Evolutionary conservation across 2,329 filamentous ascomycete species (phyloP).

Genomic region (Echinosphaeria canescens): DNA sequence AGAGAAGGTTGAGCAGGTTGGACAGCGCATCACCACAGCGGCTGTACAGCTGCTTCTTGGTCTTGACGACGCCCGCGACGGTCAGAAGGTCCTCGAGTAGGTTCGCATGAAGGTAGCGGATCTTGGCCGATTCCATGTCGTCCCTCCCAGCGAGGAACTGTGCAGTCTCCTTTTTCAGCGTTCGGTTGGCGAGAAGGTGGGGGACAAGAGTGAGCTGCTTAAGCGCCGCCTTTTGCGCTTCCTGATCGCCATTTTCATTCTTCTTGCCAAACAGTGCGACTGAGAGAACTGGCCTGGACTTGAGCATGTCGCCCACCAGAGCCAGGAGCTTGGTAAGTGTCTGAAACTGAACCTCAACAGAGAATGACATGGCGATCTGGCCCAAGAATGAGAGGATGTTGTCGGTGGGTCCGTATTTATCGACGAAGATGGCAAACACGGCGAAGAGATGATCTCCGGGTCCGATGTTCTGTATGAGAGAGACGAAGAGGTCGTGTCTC

Average conservation of each 20-base stretch:
- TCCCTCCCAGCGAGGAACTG: conserved; percentile 31
- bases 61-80: conserved; percentile 42
- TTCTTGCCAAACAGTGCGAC: conserved; percentile 44
- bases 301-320: conserved; percentile 54
- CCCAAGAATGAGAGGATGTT: conserved; percentile 54
- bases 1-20: conserved; percentile 64
- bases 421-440: conserved; percentile 72
- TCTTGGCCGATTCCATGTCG: conserved; percentile 42
- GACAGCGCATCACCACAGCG: conserved; percentile 51
- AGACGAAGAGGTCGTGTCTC: conserved; percentile 61
- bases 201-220: conserved; percentile 34
- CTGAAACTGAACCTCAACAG: conserved; percentile 53
- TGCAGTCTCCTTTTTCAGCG: conserved; percentile 30
- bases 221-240: conserved; percentile 23
- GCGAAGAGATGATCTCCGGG: conserved; percentile 75
- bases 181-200: conserved; percentile 32
- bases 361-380: conserved; percentile 52
- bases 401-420: conserved; percentile 64
- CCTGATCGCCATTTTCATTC: conserved; percentile 18
- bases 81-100: conserved; percentile 43
- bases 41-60: conserved; percentile 28
- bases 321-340: conserved; percentile 59
- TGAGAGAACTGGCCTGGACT: conserved; percentile 53
- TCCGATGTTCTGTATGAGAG: conserved; percentile 68
- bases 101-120: conserved; percentile 45